Conservation (phyloP, 1,284 basidiomycete species). For the Mycena citricolor region DNA sequence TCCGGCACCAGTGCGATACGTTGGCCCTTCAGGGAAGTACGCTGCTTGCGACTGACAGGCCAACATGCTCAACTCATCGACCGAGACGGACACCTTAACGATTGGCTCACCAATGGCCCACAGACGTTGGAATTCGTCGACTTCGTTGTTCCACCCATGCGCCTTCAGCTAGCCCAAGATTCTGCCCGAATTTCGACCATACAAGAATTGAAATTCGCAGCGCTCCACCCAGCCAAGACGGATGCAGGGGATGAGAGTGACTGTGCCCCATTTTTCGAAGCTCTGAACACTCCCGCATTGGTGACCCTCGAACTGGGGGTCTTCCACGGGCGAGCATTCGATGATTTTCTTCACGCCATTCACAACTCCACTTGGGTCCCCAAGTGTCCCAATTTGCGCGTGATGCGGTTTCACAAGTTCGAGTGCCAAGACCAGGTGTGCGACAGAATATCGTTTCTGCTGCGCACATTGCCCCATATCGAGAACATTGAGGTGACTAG, state of each 20-base stretch:
- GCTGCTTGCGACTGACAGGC: too few species aligned
- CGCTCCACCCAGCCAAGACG: constrained; percentile 4
- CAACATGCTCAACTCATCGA: too few species aligned
- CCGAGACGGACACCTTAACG: constrained; percentile 5
- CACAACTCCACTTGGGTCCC: neutral
- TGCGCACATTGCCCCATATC: constrained; percentile 6
- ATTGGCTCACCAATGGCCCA: constrained; percentile 8
- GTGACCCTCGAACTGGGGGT: constrained; percentile 12
- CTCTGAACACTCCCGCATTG: constrained; percentile 10
- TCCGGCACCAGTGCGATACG: too few species aligned
- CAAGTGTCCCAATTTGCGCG: constrained; percentile 10
- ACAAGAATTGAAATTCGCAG: constrained; percentile 5
- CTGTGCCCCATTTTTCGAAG: constrained; percentile 19
- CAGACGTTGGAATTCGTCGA: constrained; percentile 5
- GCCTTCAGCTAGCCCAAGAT: constrained; percentile 7
- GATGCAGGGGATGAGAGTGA: constrained; percentile 7
- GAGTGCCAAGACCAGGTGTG: constrained; percentile 5
- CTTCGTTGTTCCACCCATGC: constrained; percentile 14
- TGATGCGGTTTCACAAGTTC: constrained; percentile 2
- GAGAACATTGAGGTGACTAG: constrained; percentile 1
- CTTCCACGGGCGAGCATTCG: constrained; percentile 12
- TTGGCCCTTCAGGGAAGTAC: too few species aligned
- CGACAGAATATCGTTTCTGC: neutral
- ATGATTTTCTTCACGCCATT: constrained; percentile 12
- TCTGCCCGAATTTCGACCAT: neutral